Conservation (phyloP, 768 basidiomycete genomes). For the Jaapia argillacea region DNA sequence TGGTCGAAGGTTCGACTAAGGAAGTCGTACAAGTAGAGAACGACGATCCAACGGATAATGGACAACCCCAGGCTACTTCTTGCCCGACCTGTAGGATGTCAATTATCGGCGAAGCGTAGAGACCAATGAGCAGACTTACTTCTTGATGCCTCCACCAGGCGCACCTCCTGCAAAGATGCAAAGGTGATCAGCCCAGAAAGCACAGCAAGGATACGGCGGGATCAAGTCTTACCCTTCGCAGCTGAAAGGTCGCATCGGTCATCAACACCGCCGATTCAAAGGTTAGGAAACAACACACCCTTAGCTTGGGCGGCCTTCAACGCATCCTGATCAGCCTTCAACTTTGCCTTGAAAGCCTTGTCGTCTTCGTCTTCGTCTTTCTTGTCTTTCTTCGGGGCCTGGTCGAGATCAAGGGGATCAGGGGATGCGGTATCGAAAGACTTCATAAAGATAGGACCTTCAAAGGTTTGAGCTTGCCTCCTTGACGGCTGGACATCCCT, state of each 20-base stretch:
- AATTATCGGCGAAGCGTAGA: not conserved
- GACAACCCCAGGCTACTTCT: no score
- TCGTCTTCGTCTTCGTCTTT: slow-evolving; percentile 66
- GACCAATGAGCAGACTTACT: slow-evolving; percentile 37
- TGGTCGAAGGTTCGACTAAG: no score
- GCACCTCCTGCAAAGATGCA: slow-evolving; percentile 42
- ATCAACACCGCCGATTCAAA: not conserved
- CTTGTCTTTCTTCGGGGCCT: slow-evolving; percentile 82
- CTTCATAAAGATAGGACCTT: slow-evolving; percentile 38
- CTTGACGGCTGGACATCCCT: slow-evolving; percentile 58
- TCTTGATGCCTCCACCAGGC: slow-evolving; percentile 75
- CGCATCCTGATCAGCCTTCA: slow-evolving; percentile 67
- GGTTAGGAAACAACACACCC: slow-evolving; percentile 36
- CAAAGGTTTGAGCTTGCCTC: slow-evolving; percentile 80
- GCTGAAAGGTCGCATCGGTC: slow-evolving; percentile 24
- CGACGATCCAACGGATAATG: no score
- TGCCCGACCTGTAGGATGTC: slow-evolving; percentile 36
- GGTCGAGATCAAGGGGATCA: not conserved
- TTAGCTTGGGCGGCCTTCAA: slow-evolving; percentile 64
- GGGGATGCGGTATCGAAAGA: not conserved
- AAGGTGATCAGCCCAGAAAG: slow-evolving; percentile 6
- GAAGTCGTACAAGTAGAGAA: no score
- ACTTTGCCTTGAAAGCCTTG: slow-evolving; percentile 61
- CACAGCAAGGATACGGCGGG: slow-evolving; percentile 4
- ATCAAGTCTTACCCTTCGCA: slow-evolving; percentile 34